Base-by-base conservation (phyloP, 1,284 basidiomycete genomes). In the Phellinidium pouzarii region DNA sequence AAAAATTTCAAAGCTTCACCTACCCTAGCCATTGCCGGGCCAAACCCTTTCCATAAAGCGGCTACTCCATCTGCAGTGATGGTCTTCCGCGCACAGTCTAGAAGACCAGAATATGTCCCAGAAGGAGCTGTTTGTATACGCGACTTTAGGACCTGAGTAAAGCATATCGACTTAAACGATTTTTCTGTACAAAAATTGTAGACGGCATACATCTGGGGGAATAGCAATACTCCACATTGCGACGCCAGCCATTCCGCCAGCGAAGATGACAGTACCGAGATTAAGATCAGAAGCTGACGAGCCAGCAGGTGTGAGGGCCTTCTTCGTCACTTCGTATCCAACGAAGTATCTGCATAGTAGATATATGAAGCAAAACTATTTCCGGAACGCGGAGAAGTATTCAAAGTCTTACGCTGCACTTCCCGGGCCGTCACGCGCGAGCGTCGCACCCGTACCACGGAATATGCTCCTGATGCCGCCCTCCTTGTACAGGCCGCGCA, bases 201-300 rank as follows among this genome's bases (percentile, higher is more conserved):
- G 44, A 9, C 2, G 8, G 73, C 88, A 59, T 63, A 92, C 93
- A 71, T 97, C 94, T 44, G 94, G 93, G 49, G 94, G 94, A 60
- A 97, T 95, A 27, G 90, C 94, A 60, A 96, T 76, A 29, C 89
- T 77, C 94, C 94, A 97, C 96, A 99, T 99, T 43, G 94, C 93
- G 31, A 99, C 84, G 64, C 96, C 96, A 6, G 96, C 96, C 50
- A 83, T 84, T 58, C 94, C 95, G 64, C 96, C 96, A 42, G 96
- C 93, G 50, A 94, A 64, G 62, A 98, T 87, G 63, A 99, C 83
- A 26, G 91, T 88, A 43, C 87, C 76, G 36, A 99, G 76, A 64
- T 94, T 91, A 57, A 99, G 77, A 53, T 96, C 84, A 31, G 84
- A 78, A 3, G 90, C 76, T 9, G 82, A 82, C 36, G 86, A 76